Evolutionary conservation across 2,329 filamentous ascomycete genomes (phyloP), one percentile per base, ranked within the genome.

Genomic region (Aspergillus awamori): DNA sequence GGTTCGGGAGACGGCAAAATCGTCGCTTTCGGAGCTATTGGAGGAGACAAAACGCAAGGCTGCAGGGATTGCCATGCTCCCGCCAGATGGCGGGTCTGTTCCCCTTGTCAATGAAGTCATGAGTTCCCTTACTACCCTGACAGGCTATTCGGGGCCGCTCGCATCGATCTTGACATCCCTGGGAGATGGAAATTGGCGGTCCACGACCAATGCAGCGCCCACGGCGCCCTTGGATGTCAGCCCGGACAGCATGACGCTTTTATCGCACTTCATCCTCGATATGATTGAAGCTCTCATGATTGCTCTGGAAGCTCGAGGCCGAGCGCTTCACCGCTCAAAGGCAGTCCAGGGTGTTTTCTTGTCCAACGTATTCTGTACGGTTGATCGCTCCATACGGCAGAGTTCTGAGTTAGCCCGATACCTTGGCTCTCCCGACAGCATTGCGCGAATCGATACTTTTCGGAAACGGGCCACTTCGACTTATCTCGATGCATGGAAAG

Each of bases 141-240:
- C 93, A 1, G 87, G 89, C 57, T 98, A 97, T 76, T 83, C 96
- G 22, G 86, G 88, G 6, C 93, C 95, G 1, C 85, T 99, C 20
- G 91, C 91, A 2, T 94, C 91, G 62, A 92, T 99, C 67, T 88
- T 99, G 82, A 88, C 95, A 28, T 97, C 93, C 0, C 80, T 99
- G 8, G 95, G 95, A 17, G 93, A 98, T 69, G 93, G 93, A 1
- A 94, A 94, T 38, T 99, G 95, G 95, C 80, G 80, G 57, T 84
- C 85, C 10, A 84, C 84, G 3, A 86, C 85, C 6, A 82, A 81
- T 5, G 87, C 90, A 45, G 85, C 85, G 28, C 85, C 89, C 20
- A 89, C 90, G 0, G 91, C 89, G 55, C 82, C 91, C 0, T 92
- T 96, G 71, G 94, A 98, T 71, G 88, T 97, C 36, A 89, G 91